Base-by-base conservation (phyloP, 768 basidiomycete species). In the Podaxis carcinomalis region DNA sequence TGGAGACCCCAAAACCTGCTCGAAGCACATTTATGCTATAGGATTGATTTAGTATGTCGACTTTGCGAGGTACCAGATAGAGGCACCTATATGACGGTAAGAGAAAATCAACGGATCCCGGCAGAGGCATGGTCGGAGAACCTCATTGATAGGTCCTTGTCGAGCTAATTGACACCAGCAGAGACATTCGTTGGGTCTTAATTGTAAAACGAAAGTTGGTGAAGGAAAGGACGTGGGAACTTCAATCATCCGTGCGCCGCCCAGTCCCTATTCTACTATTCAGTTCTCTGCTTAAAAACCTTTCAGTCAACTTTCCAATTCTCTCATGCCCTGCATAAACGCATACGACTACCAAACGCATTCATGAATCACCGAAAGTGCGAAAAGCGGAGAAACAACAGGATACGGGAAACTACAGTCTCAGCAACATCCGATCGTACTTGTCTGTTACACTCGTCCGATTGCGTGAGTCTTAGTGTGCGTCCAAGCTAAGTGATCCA, bases 211-310 rank as follows among this genome's bases (percentile, higher is more conserved):
- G 10, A 35, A 21, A 37, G 32, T 36, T 23, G 13, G n/a, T 35
- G 19, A 10, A 49, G 27, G 25, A 25, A 10, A 16, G 10, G 36
- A 57, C 56, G 56, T 57, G 56, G 56, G 56, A 57, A 57, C 46
- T 35, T 47, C 9, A 3, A n/a, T n/a, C 36, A 32, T 57, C 25
- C 56, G 19, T 57, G 46, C 56, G 47, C 32, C 36, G 36, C 56
- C 32, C 35, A 10, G 37, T 57, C 21, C 50, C 32, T 35, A 57
- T 35, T 47, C 32, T 6, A 47, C 23, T 5, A 23, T 16, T 46
- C 44, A 28, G 27, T 42, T 14, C 14, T 57, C 46, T 47, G 11
- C 46, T 21, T n/a, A 27, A 14, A 10, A 13, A 11, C 23, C 14
- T 16, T 16, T 19, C 42, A n/a, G 14, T 5, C 42, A 44, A 32